Percentiles rank a stretch among this genome's conserved stretches.
These are phyloP conservation scores for Dictyostelium firmibasis DNA, from an alignment of 78 protist genomes.

Conservation along the genomic window DNA sequence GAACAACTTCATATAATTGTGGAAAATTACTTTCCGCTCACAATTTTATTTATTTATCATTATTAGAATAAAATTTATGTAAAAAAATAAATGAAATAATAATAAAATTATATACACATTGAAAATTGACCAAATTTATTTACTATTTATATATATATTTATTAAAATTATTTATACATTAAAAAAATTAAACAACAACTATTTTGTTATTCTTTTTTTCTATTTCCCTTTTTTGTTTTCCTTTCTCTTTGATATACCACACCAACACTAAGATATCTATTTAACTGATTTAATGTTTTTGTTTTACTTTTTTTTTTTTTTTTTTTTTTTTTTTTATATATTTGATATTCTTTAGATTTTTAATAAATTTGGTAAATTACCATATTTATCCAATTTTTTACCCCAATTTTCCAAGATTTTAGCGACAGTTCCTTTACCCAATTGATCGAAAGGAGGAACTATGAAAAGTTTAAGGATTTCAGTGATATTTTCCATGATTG, in stretches of 20 bases:
- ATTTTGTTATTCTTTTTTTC: not conserved
- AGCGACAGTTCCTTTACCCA: conserved; percentile 73
- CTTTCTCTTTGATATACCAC: too few species aligned
- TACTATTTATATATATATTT: not conserved
- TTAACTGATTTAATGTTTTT: not conserved
- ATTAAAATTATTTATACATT: not conserved
- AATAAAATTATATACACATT: not conserved
- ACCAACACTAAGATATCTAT: not conserved
- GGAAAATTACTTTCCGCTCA: too few species aligned
- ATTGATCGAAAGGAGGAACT: conserved; percentile 77
- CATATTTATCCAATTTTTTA: conserved; percentile 66
- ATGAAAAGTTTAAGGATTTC: conserved; percentile 70
- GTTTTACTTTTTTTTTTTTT: not conserved
- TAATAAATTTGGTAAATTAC: conserved; percentile 67
- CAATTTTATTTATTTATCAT: too few species aligned
- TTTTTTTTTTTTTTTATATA: not conserved
- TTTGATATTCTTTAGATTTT: conserved; percentile 3
- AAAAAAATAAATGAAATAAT: too few species aligned
- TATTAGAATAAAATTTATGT: too few species aligned
- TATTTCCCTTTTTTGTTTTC: not conserved
- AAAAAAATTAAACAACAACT: not conserved
- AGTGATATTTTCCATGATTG: conserved; percentile 49
- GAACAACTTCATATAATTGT: too few species aligned
- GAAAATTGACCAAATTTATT: not conserved
- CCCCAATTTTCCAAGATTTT: conserved; percentile 68